These are phyloP conservation scores for Brasilioporus rufonigricans DNA, from an alignment of 768 basidiomycete genomes.

Conservation along the genomic window DNA sequence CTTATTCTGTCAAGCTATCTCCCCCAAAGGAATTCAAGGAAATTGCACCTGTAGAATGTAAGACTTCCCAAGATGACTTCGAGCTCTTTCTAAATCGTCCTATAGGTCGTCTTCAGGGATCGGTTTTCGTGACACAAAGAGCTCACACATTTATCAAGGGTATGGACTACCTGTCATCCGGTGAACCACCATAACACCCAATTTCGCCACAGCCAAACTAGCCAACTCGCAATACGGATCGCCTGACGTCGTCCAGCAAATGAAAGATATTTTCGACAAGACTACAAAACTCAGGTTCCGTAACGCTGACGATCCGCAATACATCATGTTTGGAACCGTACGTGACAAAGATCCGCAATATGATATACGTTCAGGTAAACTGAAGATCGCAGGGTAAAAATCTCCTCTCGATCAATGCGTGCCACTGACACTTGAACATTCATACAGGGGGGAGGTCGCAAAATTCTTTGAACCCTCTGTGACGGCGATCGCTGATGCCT, in stretches of 20 bases:
- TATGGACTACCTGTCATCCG: too few species aligned
- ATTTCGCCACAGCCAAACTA: conserved; percentile 24
- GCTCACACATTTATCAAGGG: too few species aligned
- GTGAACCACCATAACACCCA: too few species aligned
- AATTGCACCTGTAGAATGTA: too few species aligned
- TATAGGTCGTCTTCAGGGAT: too few species aligned
- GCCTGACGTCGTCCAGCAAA: too few species aligned
- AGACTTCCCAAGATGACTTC: too few species aligned
- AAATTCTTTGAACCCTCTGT: conserved; percentile 44
- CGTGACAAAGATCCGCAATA: conserved; percentile 33
- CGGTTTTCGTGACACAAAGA: too few species aligned
- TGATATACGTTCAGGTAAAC: conserved; percentile 37
- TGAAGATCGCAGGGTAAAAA: conserved; percentile 38
- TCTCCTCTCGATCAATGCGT: not conserved
- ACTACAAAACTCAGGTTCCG: conserved; percentile 41
- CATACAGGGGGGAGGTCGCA: conserved; percentile 34
- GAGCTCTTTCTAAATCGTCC: too few species aligned
- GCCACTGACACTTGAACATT: not conserved
- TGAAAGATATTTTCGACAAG: too few species aligned
- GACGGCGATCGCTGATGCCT: conserved; percentile 32
- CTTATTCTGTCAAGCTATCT: too few species aligned
- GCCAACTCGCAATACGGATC: conserved; percentile 28
- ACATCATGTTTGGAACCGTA: conserved; percentile 38
- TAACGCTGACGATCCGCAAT: conserved; percentile 31
- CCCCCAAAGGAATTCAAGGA: too few species aligned